Conservation (phyloP, 2,329 filamentous ascomycete genomes). For the Exophiala calicioides region DNA sequence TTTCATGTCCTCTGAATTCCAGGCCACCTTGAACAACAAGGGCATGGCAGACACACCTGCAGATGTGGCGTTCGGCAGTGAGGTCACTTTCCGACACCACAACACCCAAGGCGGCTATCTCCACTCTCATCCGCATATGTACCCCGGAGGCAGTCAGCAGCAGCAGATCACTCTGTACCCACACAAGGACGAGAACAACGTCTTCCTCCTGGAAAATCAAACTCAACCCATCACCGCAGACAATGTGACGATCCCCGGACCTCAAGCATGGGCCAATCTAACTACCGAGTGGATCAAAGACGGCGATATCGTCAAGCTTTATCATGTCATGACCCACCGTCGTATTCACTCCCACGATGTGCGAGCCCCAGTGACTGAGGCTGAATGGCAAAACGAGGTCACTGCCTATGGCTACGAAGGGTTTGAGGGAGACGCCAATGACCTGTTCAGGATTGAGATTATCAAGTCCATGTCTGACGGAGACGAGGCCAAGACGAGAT, state of each 20-base stretch:
- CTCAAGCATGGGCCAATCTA: slow-evolving; percentile 77
- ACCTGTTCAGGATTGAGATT: slow-evolving; percentile 93
- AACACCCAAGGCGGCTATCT: slow-evolving; percentile 98
- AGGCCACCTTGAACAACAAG: slow-evolving; percentile 95
- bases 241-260: slow-evolving; percentile 77
- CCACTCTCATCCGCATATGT: slow-evolving; percentile 97
- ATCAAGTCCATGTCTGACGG: slow-evolving; percentile 84
- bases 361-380: slow-evolving; percentile 80
- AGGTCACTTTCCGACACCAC: slow-evolving; percentile 82
- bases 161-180: slow-evolving; percentile 98
- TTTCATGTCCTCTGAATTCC: slow-evolving; percentile 99
- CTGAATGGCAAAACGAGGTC: slow-evolving; percentile 92
- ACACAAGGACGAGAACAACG: slow-evolving; percentile 98
- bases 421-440: slow-evolving; percentile 95
- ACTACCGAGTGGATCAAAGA: slow-evolving; percentile 72
- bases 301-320: slow-evolving; percentile 77
- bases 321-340: slow-evolving; percentile 79
- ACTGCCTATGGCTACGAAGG: slow-evolving; percentile 97
- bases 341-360: slow-evolving; percentile 96
- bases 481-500: slow-evolving; percentile 73
- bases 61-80: slow-evolving; percentile 86
- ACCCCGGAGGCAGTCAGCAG: slow-evolving; percentile 94
- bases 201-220: slow-evolving; percentile 93
- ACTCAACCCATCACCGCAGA: slow-evolving; percentile 76
- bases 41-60: slow-evolving; percentile 93